These are phyloP conservation scores for Leptosphaerulina australis DNA, from an alignment of 2,329 filamentous ascomycete species.

Conservation along the genomic window DNA sequence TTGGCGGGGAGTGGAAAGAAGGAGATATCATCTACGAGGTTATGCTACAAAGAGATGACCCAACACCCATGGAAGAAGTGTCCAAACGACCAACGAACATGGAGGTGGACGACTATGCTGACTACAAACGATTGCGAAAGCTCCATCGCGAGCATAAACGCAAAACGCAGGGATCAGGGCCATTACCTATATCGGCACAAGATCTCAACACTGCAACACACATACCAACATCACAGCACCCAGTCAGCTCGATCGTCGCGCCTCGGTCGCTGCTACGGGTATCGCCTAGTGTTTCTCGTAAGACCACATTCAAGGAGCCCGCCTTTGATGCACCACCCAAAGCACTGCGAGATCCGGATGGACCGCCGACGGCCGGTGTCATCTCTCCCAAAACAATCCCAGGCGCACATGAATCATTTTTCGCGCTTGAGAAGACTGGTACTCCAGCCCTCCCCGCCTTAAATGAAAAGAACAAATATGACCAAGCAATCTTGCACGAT, in stretches of 20 bases:
- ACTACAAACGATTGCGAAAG: slow-evolving; percentile 53
- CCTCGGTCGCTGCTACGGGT: background rate
- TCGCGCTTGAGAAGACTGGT: background rate
- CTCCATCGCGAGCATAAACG: slow-evolving; percentile 25
- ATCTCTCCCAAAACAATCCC: slow-evolving; percentile 21
- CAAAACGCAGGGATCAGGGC: slow-evolving; percentile 7
- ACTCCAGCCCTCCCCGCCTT: background rate
- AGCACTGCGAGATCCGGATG: background rate
- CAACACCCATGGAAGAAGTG: slow-evolving; percentile 46
- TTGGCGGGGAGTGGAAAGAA: slow-evolving; percentile 23
- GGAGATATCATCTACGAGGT: slow-evolving; percentile 49
- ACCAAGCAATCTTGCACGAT: background rate
- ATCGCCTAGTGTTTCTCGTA: slow-evolving; percentile 8
- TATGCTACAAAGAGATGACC: slow-evolving; percentile 46
- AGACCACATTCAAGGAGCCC: slow-evolving; percentile 14
- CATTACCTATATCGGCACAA: background rate
- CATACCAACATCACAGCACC: background rate
- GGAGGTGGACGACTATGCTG: slow-evolving; percentile 56
- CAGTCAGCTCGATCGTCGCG: background rate
- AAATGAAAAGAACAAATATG: background rate
- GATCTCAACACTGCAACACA: background rate
- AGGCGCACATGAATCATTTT: slow-evolving; percentile 8
- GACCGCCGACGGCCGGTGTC: background rate
- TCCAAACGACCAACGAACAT: slow-evolving; percentile 49
- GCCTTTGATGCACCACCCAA: slow-evolving; percentile 16